Percentiles rank a stretch among this genome's conserved stretches.
Evolutionary conservation across 495 filamentous ascomycete genomes (phyloP).

Genomic region (Cladorrhinum samala): DNA sequence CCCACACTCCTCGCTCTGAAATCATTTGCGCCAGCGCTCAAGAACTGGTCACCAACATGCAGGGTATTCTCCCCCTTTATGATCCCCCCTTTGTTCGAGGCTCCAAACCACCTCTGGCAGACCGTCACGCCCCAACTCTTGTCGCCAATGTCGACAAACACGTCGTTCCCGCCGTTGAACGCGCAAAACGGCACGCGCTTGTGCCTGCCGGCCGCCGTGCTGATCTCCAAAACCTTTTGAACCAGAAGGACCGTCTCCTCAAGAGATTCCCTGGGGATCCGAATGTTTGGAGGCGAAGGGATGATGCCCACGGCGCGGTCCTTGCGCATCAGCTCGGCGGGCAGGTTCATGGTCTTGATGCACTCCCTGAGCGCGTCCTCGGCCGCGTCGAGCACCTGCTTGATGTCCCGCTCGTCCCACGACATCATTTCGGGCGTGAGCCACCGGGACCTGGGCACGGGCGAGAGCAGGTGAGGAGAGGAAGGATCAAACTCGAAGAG

Average conservation of each 20-base stretch:
- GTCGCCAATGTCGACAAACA: conserved; percentile 98
- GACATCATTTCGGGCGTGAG: conserved; percentile 75
- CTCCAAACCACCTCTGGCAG: conserved; percentile 85
- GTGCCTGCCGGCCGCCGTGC: conserved; percentile 37
- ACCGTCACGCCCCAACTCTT: conserved; percentile 91
- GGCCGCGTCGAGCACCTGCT: conserved; percentile 74
- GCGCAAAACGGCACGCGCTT: conserved; percentile 83
- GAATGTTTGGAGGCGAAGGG: conserved; percentile 48
- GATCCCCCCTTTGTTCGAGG: conserved; percentile 23
- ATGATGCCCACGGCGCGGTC: conserved; percentile 91
- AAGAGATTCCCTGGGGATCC: conserved; percentile 78
- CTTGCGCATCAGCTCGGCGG: conserved; percentile 76
- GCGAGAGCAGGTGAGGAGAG: conserved; percentile 49
- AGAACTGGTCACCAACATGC: conserved; percentile 93
- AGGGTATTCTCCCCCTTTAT: conserved; percentile 54
- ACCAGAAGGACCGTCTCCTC: conserved; percentile 94
- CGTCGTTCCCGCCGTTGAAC: conserved; percentile 95
- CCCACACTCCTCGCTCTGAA: conserved; percentile 75
- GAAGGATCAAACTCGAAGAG: conserved; percentile 65
- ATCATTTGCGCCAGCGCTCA: conserved; percentile 92
- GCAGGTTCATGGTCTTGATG: conserved; percentile 65
- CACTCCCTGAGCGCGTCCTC: conserved; percentile 77
- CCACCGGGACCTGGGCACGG: conserved; percentile 69
- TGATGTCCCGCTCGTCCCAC: conserved; percentile 79
- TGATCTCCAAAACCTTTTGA: conserved; percentile 85